Evolutionary conservation across 257 asterid genomes (phyloP).

Genomic region (Ilex asprella): DNA sequence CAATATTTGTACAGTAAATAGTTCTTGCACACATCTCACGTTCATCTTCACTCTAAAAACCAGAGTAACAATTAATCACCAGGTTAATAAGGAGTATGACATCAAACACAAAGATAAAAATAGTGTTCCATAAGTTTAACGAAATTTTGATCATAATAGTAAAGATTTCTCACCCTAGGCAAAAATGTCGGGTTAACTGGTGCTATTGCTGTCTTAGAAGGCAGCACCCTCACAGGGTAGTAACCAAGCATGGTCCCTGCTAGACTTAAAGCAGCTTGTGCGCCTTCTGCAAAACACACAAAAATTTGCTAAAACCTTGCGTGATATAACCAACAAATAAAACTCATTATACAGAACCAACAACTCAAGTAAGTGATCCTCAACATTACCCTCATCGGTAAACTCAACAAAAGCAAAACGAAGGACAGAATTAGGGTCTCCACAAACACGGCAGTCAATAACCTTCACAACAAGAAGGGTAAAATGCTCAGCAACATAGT

Average conservation of each 20-base stretch:
- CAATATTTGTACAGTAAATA: slow-evolving; percentile 54
- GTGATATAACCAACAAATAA: too few species aligned
- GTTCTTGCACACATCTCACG: slow-evolving; percentile 67
- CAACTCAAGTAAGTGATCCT: too few species aligned
- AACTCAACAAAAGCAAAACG: slow-evolving; percentile 70
- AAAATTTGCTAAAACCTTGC: too few species aligned
- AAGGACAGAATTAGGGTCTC: slow-evolving; percentile 77
- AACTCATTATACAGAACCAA: too few species aligned
- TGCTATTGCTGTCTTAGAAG: slow-evolving; percentile 65
- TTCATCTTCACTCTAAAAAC: slow-evolving; percentile 42
- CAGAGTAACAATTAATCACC: too few species aligned
- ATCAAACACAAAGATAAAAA: too few species aligned
- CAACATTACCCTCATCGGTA: slow-evolving; percentile 57
- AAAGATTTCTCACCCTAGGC: slow-evolving; percentile 42
- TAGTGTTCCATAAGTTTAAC: too few species aligned
- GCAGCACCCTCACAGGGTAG: slow-evolving; percentile 56
- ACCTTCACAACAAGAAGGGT: slow-evolving; percentile 28
- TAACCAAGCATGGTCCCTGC: slow-evolving; percentile 58
- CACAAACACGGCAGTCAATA: slow-evolving; percentile 78
- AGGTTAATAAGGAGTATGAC: too few species aligned
- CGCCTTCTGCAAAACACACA: slow-evolving; percentile 33
- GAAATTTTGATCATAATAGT: too few species aligned
- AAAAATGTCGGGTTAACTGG: slow-evolving; percentile 63
- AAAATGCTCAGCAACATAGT: too few species aligned
- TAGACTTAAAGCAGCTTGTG: slow-evolving; percentile 42